Base-by-base conservation (phyloP, 768 basidiomycete genomes). In the Macrolepiota albuminosa region DNA sequence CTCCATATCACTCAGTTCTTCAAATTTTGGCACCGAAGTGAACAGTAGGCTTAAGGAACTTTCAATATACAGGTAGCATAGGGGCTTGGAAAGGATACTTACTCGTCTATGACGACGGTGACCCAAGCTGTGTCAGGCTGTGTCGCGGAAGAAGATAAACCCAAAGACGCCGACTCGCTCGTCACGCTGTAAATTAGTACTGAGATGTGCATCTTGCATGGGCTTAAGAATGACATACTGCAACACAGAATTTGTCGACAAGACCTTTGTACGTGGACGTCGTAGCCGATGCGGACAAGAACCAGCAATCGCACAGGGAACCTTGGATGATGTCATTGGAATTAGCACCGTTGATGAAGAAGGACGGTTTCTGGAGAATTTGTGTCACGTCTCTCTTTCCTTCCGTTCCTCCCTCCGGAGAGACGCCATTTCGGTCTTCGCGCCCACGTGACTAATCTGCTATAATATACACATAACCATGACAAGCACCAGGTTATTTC, bases 21-120 rank as follows among this genome's bases (percentile, higher is more conserved):
- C 84, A 57, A 74, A 84, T 64, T 82, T 81, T 1, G 82, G 82
- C 5, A 81, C 76, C 10, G 72, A 69, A 3, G 78, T 81, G 65
- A 69, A 83, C 1, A 85, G 72, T 43, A 81, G 70, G 63, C 83
- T 84, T 54, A 10, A 26, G 9, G 18, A 39, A 42, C 7, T 42
- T 42, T 21, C 39, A 21, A 21, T 49, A 42, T 18, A 33, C 7
- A 42, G 1, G 37, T 11, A 61, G 8, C 33, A 26, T 39, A 33
- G 5, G 29, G 43, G 21, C 21, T 21, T 21, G 34, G 9, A 11
- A 51, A 14, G 55, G 2, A 10, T 37, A 39, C 43, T 18, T 59
- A 83, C 82, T 86, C 84, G 63, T 86, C 84, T 56, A 85, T 76
- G 60, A 85, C 76, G 9, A 84, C 75, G 13, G 76, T 72, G 13